Conservation (phyloP, 805 yeast species). For the Kregervanrija fluxuum region DNA sequence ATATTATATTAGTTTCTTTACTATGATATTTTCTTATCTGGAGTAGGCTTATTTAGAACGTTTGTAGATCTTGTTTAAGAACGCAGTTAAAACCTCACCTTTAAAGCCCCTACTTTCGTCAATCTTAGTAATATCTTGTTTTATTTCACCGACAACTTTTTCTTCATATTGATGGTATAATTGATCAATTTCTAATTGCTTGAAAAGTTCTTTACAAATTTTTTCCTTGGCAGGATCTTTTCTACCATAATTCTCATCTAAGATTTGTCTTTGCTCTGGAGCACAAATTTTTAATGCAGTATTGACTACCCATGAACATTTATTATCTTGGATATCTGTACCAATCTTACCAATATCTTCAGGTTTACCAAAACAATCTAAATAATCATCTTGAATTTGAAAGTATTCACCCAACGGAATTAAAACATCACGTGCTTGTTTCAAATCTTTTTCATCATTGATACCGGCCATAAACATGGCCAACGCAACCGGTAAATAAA, state of each 20-base stretch:
- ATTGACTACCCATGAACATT: constrained; percentile 96
- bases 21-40: too few relatives aligned
- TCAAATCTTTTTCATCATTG: constrained; percentile 60
- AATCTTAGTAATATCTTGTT: constrained; percentile 52
- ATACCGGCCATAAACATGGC: constrained; percentile 92
- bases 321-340: constrained; percentile 96
- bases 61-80: constrained; percentile 88
- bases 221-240: constrained; percentile 66
- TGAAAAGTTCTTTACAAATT: constrained; percentile 64
- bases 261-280: constrained; percentile 71
- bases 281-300: constrained; percentile 76
- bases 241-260: constrained; percentile 87
- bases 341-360: constrained; percentile 98
- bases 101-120: constrained; percentile 96
- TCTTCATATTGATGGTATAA: constrained; percentile 82
- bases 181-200: constrained; percentile 62
- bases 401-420: constrained; percentile 96
- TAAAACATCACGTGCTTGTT: constrained; percentile 81
- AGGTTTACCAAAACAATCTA: constrained; percentile 96
- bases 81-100: constrained; percentile 73
- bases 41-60: constrained; percentile 58
- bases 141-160: constrained; percentile 55
- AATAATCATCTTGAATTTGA: constrained; percentile 96
- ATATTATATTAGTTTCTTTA: neutral
- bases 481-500: constrained; percentile 94